Base-by-base conservation (phyloP, 2,329 filamentous ascomycete species). In the Hypoxylon sp. region DNA sequence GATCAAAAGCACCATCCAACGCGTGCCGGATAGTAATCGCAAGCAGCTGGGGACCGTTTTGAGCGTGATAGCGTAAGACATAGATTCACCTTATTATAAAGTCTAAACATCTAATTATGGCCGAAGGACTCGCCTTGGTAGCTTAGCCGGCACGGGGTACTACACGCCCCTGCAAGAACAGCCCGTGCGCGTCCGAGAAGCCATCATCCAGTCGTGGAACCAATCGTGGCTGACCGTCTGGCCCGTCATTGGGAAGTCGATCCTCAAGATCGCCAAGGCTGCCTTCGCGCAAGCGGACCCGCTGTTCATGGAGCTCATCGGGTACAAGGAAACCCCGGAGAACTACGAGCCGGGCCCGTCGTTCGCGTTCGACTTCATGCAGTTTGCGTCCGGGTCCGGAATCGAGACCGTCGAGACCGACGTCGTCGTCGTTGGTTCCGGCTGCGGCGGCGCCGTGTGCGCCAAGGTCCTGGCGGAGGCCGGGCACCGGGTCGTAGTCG, bases 391-490 rank as follows among this genome's bases (percentile, higher is more conserved):
- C 5, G 67, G 70, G n/a, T 68, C 72, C 4, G 65, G 81, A 4
- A 80, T 86, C 0, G 87, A 89, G 65, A 82, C 83, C 2, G 79
- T 96, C 39, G 87, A 93, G 56, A 90, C 91, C 0, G 94, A 97
- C 75, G 87, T 97, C 0, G 87, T 97, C 41, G 88, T 97, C 60
- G 84, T 97, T 19, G 94, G 94, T 2, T 95, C 91, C 37, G 94
- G 94, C 26, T 96, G 92, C 70, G 94, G 94, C 65, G 93, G 91
- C 41, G 92, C 85, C 8, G 93, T 97, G 0, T 87, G 85, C 34
- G 93, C 94, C 22, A 94, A 94, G 76, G 90, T 91, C 52, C 80
- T 97, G 1, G 87, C 93, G 8, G 89, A 93, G 76, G 91, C 89
- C 1, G 73, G 73, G 26, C 67, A 73, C 34, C 62, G 82, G 19